Base-by-base conservation (phyloP, 2,329 filamentous ascomycete genomes). In the Fusarium mundagurra region DNA sequence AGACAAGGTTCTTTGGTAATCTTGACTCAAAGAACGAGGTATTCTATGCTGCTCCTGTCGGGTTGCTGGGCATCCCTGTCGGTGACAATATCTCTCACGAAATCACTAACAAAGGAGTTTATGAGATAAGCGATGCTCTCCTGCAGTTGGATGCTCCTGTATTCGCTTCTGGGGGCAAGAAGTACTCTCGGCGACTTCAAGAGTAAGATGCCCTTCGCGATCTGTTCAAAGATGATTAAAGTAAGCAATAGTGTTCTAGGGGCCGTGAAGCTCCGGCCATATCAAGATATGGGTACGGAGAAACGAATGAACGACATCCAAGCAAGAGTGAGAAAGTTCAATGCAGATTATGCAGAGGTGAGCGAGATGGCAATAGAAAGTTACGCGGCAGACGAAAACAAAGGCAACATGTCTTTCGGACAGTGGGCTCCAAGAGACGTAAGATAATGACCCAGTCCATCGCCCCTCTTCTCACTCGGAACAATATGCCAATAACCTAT, bases 261-360 rank as follows among this genome's bases (percentile, higher is more conserved):
- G n/a, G 18, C n/a, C 2, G 33, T 38, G 1, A 17, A 1, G 18
- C 50, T 38, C 7, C 2, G 24, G 3, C 1, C 0, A 9, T 38
- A 54, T 54, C 31, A 3, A 11, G 24, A 54, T 3, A 20, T 4
- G 33, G 24, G 33, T 17, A 24, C 34, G 7, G 2, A 27, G 34
- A 27, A 29, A 22, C 34, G 51, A 1, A 0, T 54, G n/a, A 16
- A 54, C 9, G 34, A 27, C 0, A 22, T 29, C 2, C 34, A 3
- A 12, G 9, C 51, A 22, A 54, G 38, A 22, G 4, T 54, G 9
- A 12, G 14, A 8, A 54, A 8, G 9, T 8, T 54, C 12, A 51
- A 51, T 2, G 5, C 9, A 8, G 0, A 6, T 6, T 9, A 36
- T 17, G 5, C 17, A 5, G n/a, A 22, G 13, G 0, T 6, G 12